Evolutionary conservation across 2,329 filamentous ascomycete species (phyloP), one percentile per base, ranked within the genome.

Genomic region (Botrytis medusae): DNA sequence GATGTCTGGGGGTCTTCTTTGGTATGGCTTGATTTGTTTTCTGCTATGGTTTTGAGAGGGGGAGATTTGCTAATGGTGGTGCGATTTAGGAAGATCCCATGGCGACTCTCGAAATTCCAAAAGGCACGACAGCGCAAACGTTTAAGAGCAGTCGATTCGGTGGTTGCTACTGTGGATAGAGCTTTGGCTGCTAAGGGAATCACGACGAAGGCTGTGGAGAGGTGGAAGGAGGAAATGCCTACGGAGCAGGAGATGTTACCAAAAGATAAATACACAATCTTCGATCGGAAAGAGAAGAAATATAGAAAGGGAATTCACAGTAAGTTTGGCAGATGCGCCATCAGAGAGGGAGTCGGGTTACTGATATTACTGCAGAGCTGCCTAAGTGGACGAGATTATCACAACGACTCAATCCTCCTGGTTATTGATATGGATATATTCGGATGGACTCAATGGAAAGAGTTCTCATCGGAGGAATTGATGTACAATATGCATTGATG

Each of bases 251-350:
- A 98, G 87, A 99, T 99, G 96, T 82, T 97, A 82, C 92, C 96
- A 64, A 92, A 90, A 84, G 96, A 99, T 85, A 99, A 99, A 85
- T 99, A 99, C 85, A 97, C 94, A 42, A 92, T 99, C 80, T 99
- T 98, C 84, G 95, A 97, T 84, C 91, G 95, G 79, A 98, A 98
- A 84, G 94, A 93, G 82, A 97, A 95, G 90, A 91, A 89, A 79
- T 99, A 98, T 83, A 88, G 96, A 82, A 99, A 99, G 89, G 93
- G 94, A 72, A 95, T 99, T 83, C 95, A 98, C 85, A 98, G 95
- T 97, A 88, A 79, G 94, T 75, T 67, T 37, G 60, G 46, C 61
- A 29, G 57, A 71, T 74, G 76, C 1, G 18, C 29, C 34, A 67
- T 29, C 51, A 6, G 22, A 29, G 32, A 46, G 42, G 5, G 37